Percentiles rank a stretch among this genome's conserved stretches.
phyloP scores from a whole-genome alignment of 2,329 filamentous ascomycete species.

The Diaporthe citrichinensis region DNA sequence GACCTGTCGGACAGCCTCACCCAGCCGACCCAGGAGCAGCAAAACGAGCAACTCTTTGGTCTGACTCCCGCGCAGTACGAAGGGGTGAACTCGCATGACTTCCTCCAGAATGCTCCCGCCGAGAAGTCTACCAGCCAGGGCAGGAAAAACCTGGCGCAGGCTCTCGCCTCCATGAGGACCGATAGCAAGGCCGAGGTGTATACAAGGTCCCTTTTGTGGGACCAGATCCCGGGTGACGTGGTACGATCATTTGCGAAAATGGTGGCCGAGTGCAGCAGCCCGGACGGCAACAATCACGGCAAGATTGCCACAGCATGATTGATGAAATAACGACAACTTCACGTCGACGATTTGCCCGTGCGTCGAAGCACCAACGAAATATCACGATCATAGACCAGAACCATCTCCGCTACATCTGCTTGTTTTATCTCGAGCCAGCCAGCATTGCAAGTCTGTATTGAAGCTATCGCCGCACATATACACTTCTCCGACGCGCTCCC shows the following conservation, averaged over 20 bases:
- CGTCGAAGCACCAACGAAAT: constrained; percentile 39
- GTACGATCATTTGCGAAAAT: constrained; percentile 94
- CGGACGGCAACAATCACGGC: constrained; percentile 52
- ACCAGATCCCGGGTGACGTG: constrained; percentile 92
- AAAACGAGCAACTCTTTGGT: constrained; percentile 89
- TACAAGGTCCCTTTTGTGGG: constrained; percentile 92
- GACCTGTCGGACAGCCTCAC: constrained; percentile 78
- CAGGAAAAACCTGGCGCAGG: constrained; percentile 83
- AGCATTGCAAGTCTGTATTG: constrained; percentile 40
- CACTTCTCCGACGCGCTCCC: constrained; percentile 44
- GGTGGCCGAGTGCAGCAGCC: constrained; percentile 79
- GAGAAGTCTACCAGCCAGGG: constrained; percentile 71
- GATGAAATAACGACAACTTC: constrained; percentile 47
- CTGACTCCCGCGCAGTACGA: constrained; percentile 91
- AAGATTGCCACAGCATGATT: constrained; percentile 52
- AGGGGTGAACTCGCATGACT: constrained; percentile 82
- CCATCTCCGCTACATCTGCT: constrained; percentile 43
- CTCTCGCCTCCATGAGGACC: constrained; percentile 83
- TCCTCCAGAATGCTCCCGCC: constrained; percentile 69
- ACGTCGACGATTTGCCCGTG: constrained; percentile 42
- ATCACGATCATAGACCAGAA: constrained; percentile 43
- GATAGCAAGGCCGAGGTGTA: constrained; percentile 88
- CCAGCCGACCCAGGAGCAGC: constrained; percentile 85
- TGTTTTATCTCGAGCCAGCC: constrained; percentile 40
- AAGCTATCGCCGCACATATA: constrained; percentile 42